Conservation (phyloP, 129 eudicot species). For the Heracleum sosnowskyi region DNA sequence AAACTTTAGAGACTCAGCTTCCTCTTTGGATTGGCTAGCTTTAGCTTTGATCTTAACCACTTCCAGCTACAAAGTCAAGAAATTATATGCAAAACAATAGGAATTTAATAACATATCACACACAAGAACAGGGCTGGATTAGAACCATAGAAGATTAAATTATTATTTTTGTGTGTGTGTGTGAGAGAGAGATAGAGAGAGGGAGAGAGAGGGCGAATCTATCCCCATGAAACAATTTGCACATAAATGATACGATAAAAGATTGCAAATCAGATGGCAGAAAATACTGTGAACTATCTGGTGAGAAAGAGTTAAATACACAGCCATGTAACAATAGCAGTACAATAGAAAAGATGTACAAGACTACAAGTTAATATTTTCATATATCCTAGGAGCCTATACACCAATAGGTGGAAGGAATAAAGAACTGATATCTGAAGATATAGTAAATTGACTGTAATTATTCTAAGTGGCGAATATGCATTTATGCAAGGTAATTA, state of each 20-base stretch:
- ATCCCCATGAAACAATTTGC: no score
- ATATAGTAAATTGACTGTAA: not conserved
- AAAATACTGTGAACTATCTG: no score
- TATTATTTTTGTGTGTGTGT: no score
- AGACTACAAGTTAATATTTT: not conserved
- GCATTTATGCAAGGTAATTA: not conserved
- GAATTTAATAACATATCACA: no score
- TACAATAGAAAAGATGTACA: not conserved
- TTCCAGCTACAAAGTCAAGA: constrained; percentile 47
- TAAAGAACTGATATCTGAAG: not conserved
- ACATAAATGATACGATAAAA: no score
- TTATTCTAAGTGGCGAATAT: not conserved
- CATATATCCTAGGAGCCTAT: not conserved
- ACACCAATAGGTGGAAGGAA: not conserved
- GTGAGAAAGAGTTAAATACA: not conserved
- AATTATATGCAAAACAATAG: not conserved
- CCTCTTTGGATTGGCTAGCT: constrained; percentile 65
- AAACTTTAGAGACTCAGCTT: constrained; percentile 69
- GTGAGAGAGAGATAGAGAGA: not conserved
- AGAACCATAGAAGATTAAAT: not conserved
- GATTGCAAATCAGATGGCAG: no score
- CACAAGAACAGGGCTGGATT: not conserved
- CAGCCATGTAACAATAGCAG: not conserved
- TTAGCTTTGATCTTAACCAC: constrained; percentile 50
- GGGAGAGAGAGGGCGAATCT: not conserved